Conservation (phyloP, 257 asterid species). For the Lavandula angustifolia region DNA sequence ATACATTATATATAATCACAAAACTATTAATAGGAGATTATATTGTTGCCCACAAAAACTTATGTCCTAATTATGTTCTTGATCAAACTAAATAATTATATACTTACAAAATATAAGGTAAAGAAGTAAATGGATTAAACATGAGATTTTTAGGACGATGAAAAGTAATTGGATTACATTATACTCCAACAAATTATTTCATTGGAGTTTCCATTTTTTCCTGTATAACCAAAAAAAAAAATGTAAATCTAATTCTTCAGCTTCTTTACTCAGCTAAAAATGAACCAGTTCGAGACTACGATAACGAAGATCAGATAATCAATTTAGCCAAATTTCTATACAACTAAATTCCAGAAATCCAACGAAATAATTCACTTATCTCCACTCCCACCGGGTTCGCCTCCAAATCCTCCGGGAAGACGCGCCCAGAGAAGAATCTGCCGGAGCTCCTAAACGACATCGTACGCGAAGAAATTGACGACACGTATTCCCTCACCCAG, state of each 20-base stretch:
- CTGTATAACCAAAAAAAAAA: background rate
- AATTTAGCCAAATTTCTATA: conserved; percentile 29
- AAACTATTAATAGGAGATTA: too few relatives aligned
- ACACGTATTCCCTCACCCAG: conserved; percentile 80
- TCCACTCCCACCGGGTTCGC: conserved; percentile 74
- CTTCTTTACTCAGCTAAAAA: too few relatives aligned
- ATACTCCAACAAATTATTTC: background rate
- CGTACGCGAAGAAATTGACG: conserved; percentile 57
- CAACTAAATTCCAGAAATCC: conserved; percentile 78
- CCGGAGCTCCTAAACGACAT: conserved; percentile 76
- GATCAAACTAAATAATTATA: too few relatives aligned
- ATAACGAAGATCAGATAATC: background rate
- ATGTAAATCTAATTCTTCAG: too few relatives aligned
- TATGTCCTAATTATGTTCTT: too few relatives aligned
- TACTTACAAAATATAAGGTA: too few relatives aligned
- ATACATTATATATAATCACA: too few relatives aligned
- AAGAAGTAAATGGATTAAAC: too few relatives aligned
- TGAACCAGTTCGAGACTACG: too few relatives aligned
- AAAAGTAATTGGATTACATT: background rate
- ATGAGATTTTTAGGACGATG: too few relatives aligned
- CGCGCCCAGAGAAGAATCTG: conserved; percentile 68
- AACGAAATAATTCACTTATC: conserved; percentile 83
- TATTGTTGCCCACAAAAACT: too few relatives aligned
- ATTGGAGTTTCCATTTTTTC: background rate
- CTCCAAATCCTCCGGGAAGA: conserved; percentile 66